Conservation (phyloP, 306 rosid genomes). For the Casuarina cunninghamiana region DNA sequence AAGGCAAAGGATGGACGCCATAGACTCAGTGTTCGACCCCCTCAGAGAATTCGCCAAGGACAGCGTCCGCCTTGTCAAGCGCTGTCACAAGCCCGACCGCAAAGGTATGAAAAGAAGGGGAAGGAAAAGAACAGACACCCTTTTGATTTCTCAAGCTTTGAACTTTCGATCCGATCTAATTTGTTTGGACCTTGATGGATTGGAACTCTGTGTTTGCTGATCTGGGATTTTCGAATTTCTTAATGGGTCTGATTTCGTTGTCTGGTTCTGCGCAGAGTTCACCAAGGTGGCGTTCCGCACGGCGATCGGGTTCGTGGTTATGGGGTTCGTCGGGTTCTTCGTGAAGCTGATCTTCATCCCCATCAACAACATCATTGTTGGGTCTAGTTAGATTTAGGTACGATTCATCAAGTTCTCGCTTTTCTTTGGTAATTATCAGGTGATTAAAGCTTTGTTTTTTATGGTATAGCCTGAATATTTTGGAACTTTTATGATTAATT, state of each 20-base stretch:
- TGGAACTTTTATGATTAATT: background rate
- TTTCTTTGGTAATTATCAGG: too few relatives aligned
- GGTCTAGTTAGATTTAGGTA: constrained; percentile 55
- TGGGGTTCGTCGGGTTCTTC: constrained; percentile 82
- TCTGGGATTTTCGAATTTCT: constrained; percentile 8
- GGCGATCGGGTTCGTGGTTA: constrained; percentile 76
- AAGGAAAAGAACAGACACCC: background rate
- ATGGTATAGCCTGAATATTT: background rate
- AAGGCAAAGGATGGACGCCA: constrained; percentile 51
- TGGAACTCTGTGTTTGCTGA: background rate
- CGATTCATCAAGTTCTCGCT: background rate
- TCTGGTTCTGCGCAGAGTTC: constrained; percentile 46
- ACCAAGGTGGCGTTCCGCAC: constrained; percentile 79
- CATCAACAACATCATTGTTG: constrained; percentile 80
- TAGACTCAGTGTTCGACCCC: constrained; percentile 70
- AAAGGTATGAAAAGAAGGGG: constrained; percentile 39
- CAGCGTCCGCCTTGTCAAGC: constrained; percentile 70
- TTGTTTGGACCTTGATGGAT: background rate
- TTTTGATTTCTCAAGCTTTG: background rate
- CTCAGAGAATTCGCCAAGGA: constrained; percentile 73
- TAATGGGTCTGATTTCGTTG: background rate
- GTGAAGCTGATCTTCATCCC: constrained; percentile 81
- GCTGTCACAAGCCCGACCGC: constrained; percentile 78
- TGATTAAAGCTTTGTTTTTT: background rate
- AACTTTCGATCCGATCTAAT: background rate